These are phyloP conservation scores for Liriodendron chinense DNA, from an alignment of 164 flowering plant genomes.

Conservation along the genomic window DNA sequence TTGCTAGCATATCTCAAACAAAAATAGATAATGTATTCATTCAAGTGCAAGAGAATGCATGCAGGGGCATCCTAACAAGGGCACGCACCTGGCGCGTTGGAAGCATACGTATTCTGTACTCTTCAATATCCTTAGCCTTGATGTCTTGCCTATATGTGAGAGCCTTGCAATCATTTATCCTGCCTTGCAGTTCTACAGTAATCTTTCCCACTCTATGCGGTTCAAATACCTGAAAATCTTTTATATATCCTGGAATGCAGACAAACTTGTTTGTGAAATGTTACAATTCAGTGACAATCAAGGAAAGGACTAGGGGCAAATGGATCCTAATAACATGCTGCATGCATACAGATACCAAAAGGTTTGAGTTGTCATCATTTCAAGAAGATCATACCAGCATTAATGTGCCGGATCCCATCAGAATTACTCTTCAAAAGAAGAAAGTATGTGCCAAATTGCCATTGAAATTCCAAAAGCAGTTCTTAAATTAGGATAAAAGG, in stretches of 20 bases:
- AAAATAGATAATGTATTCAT: not conserved
- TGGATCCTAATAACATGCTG: too few species aligned
- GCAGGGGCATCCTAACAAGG: not conserved
- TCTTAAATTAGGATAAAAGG: too few species aligned
- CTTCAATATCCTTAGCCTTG: constrained; percentile 59
- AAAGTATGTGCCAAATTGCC: too few species aligned
- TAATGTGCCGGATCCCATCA: too few species aligned
- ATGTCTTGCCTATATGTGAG: constrained; percentile 75
- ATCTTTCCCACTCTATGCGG: constrained; percentile 79
- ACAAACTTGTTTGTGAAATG: not conserved
- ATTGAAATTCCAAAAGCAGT: too few species aligned
- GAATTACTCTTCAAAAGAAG: too few species aligned
- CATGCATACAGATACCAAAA: too few species aligned
- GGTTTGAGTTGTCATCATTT: too few species aligned
- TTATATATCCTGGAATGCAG: constrained; percentile 60
- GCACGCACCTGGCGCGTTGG: constrained; percentile 74
- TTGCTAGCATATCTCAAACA: too few species aligned
- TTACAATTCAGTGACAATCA: too few species aligned
- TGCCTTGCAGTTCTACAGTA: constrained; percentile 73
- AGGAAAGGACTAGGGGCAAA: too few species aligned
- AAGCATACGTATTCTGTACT: constrained; percentile 45
- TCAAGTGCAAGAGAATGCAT: not conserved
- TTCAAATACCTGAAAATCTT: constrained; percentile 62
- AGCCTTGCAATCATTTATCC: constrained; percentile 71
- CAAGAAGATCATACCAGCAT: too few species aligned